Base-by-base conservation (phyloP, 345 rosid genomes). In the Acer campestre region DNA sequence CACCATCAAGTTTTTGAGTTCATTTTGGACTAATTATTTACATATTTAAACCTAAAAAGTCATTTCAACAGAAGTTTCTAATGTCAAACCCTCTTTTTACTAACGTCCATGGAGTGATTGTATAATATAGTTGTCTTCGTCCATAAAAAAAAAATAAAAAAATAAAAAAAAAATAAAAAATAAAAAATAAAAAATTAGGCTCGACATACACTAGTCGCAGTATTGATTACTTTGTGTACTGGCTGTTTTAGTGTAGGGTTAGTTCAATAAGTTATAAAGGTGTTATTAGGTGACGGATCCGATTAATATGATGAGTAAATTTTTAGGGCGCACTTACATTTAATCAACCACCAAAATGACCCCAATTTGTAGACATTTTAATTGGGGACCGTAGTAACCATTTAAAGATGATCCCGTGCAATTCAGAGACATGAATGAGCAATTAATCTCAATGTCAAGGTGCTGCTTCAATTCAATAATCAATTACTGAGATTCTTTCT, bases 1-100 rank as follows among this genome's bases (percentile, higher is more conserved):
- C 27, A 46, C n/a, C 40, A 59, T 49, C 74, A 78, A 10, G 65
- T 55, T 67, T 67, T 73, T n/a, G 11, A 1, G 56, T 25, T 63
- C 42, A 73, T 59, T 61, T 68, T 48, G 51, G 27, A 25, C 42
- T 17, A 16, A 40, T 27, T 29, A 35, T 3, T 49, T 49, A 14
- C 55, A 49, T 49, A 49, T 12, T 14, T 49, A 14, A 49, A 49
- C 17, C 1, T 49, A 49, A 49, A 49, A 49, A 49, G 3, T 13
- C 6, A 49, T 12, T 49, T 49, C 18, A 49, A 49, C 55, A 14
- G 55, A 11, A 49, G 18, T 13, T 49, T 49, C 38, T 35, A 35
- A 49, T 13, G 55, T 49, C 17, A 12, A 14, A 49, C 18, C 13
- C 55, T 49, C 1, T 49, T 14, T 0, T 42, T 42, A 8, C 1